A percentile compares a stretch with the other conserved stretches of the same genome.
Evolutionary conservation across 2,329 filamentous ascomycete genomes (phyloP).

Genomic region (Fusarium hainanense): DNA sequence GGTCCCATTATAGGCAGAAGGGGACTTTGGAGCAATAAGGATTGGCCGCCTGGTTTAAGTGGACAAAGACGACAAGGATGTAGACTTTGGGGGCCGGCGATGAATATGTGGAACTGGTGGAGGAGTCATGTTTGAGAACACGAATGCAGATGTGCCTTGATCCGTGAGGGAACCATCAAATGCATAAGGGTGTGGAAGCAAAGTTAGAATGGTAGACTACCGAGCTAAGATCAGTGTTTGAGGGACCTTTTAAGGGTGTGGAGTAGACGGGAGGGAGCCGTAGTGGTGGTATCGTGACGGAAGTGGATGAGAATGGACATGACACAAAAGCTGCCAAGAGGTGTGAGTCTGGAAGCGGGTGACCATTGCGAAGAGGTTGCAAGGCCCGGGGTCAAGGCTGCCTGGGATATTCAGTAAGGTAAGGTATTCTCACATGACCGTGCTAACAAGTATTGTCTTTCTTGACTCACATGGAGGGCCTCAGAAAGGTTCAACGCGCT

Average conservation of each 20-base stretch:
- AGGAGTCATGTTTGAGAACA: constrained; percentile 27
- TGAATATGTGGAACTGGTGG: constrained; percentile 28
- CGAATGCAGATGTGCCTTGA: constrained; percentile 21
- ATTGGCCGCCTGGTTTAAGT: constrained; percentile 35
- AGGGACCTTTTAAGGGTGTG: constrained; percentile 22
- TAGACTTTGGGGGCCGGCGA: constrained; percentile 19
- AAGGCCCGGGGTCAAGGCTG: constrained; percentile 6
- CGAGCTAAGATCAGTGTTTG: constrained; percentile 16
- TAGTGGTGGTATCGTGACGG: constrained; percentile 31
- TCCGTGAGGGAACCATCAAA: constrained; percentile 4
- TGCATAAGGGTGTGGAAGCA: constrained; percentile 18
- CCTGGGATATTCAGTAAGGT: constrained; percentile 9
- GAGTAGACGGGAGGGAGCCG: constrained; percentile 30
- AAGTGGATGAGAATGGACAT: constrained; percentile 21
- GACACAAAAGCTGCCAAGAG: constrained; percentile 24
- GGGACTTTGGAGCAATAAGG: constrained; percentile 26
- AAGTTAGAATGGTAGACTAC: constrained; percentile 17
- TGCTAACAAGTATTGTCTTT: constrained; percentile 3
- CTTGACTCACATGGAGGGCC: constrained; percentile 38
- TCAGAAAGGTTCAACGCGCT: constrained; percentile 26
- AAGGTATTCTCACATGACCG: constrained; percentile 30
- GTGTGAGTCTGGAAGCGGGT: constrained; percentile 29
- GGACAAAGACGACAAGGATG: constrained; percentile 25
- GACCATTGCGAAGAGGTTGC: constrained; percentile 36
- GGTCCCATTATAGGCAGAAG: constrained; percentile 40